Conservation (phyloP, 768 basidiomycete genomes). For the Podaxis pistillaris region DNA sequence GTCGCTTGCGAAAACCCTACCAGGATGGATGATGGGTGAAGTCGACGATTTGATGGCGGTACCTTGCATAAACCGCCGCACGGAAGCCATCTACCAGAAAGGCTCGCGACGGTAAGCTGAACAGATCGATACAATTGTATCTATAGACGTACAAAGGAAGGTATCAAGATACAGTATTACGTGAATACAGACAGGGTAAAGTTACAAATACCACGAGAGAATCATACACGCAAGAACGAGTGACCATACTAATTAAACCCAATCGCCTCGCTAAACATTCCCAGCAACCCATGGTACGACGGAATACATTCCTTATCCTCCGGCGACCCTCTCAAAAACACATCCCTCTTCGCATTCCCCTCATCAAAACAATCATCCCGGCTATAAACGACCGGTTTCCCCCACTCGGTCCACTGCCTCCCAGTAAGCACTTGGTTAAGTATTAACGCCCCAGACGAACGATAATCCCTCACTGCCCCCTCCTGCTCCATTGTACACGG, state of each 20-base stretch:
- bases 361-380: constrained; percentile 1
- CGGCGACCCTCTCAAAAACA: neutral
- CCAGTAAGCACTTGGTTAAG: neutral
- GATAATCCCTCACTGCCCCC: neutral
- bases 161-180: too few species aligned
- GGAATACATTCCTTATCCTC: neutral
- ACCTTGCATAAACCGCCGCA: too few species aligned
- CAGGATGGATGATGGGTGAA: too few species aligned
- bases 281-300: neutral
- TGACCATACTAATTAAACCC: neutral
- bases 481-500: neutral
- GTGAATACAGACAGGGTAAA: too few species aligned
- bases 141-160: too few species aligned
- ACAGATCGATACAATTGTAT: too few species aligned
- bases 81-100: too few species aligned
- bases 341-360: neutral
- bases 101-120: too few species aligned
- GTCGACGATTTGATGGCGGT: too few species aligned
- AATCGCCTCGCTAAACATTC: neutral
- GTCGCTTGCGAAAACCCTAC: too few species aligned
- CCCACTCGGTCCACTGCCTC: neutral
- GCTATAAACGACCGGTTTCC: neutral
- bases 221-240: too few species aligned
- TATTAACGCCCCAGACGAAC: neutral
- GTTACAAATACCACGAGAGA: too few species aligned